Base-by-base conservation (phyloP, 2,329 filamentous ascomycete species). In the Clarireedia hainanense region DNA sequence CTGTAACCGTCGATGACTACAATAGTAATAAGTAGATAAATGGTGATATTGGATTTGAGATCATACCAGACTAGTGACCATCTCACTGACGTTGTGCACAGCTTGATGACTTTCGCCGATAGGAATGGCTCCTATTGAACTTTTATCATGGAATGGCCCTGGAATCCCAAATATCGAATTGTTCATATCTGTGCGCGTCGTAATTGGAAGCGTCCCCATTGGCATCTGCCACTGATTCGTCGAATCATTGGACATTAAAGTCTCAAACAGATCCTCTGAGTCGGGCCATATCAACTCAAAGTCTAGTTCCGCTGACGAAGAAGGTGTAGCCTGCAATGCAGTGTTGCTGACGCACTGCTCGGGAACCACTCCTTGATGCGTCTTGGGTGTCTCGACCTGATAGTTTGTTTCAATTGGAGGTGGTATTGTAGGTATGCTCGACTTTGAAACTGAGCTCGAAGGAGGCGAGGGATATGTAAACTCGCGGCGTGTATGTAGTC, bases 281-380 rank as follows among this genome's bases (percentile, higher is more conserved):
- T 75, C 73, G 10, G 73, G 73, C 73, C 73, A 75, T 47, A 74
- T 70, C 20, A 75, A 61, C 14, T 70, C 65, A 49, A 73, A 74
- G 55, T 75, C 72, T 10, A 60, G 20, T 23, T 59, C 50, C 9
- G 34, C 57, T 45, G 50, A 50, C 4, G 56, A 47, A 42, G 40
- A 56, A 15, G 52, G 37, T 52, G 56, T 46, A 52, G 56, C 49
- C 23, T 30, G 53, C 36, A 54, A 42, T 5, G 24, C 54, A n/a
- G 26, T 40, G 24, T 47, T 39, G 17, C 27, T 14, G 15, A 45
- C 23, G 14, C 24, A 2, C 17, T 39, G 24, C 24, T 46, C n/a
- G 17, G 40, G 23, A 24, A 37, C 17, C 20, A 15, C 46, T 30
- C 56, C 27, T 47, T 40, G 17, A 14, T 47, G 34, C 6, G 27